Evolutionary conservation across 345 rosid genomes (phyloP).

Genomic region (Eucalyptus curtisii): DNA sequence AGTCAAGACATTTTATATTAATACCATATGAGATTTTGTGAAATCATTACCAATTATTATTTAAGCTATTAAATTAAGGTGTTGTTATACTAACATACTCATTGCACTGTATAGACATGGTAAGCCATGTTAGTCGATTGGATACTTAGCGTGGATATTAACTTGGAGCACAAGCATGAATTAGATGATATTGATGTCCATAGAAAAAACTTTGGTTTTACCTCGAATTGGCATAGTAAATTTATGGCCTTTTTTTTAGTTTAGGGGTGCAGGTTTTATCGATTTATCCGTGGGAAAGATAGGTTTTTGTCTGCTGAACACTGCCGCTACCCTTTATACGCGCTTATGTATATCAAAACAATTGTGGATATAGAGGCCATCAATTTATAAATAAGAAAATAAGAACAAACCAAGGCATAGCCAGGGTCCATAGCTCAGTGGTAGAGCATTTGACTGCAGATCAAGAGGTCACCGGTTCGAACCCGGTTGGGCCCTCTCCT

Average conservation of each 20-base stretch:
- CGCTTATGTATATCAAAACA: background rate
- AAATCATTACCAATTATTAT: too few relatives aligned
- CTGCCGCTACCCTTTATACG: background rate
- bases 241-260: background rate
- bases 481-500: constrained; percentile 22
- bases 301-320: background rate
- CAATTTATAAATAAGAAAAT: fast-evolving
- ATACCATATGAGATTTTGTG: too few relatives aligned
- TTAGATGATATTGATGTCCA: background rate
- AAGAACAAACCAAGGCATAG: fast-evolving
- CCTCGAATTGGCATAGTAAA: background rate
- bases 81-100: background rate
- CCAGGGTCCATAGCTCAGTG: constrained; percentile 70
- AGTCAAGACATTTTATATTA: too few relatives aligned
- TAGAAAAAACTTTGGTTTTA: background rate
- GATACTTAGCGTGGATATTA: background rate
- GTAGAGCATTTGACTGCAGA: constrained; percentile 88
- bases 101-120: background rate
- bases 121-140: background rate
- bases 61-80: too few relatives aligned
- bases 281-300: background rate
- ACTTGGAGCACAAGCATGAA: background rate
- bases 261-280: background rate
- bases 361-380: too few relatives aligned
- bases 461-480: constrained; percentile 58